A percentile compares a stretch with the other conserved stretches of the same genome.
Evolutionary conservation across 2,329 filamentous ascomycete genomes (phyloP).

Genomic region (Colletotrichum sojae): DNA sequence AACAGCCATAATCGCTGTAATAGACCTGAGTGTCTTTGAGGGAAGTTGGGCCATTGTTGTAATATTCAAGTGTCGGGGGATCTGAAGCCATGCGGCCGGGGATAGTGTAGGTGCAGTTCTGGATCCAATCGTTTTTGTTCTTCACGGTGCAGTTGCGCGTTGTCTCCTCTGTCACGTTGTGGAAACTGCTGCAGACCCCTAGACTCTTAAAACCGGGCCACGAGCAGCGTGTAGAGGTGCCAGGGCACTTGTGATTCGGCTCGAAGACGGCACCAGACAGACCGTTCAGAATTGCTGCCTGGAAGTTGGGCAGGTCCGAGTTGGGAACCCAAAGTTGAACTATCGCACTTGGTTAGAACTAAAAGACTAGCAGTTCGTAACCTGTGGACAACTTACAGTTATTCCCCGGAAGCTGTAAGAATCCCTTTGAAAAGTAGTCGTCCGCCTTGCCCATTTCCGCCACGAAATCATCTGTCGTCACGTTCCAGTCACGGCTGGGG

Average conservation of each 20-base stretch:
- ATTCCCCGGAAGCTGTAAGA: background rate
- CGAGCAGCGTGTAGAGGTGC: conserved; percentile 31
- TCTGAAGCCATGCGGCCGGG: background rate
- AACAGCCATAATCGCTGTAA: background rate
- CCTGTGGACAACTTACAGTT: background rate
- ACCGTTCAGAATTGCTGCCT: conserved; percentile 39
- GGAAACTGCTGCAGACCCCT: conserved; percentile 38
- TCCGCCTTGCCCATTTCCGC: background rate
- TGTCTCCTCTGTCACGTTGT: conserved; percentile 31
- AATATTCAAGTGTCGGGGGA: conserved; percentile 8
- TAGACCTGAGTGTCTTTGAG: background rate
- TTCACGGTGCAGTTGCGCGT: conserved; percentile 13
- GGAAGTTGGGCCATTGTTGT: conserved; percentile 18
- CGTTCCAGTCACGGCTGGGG: conserved; percentile 8
- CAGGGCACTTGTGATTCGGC: conserved; percentile 39
- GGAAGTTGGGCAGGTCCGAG: conserved; percentile 36
- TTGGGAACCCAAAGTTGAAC: conserved; percentile 13
- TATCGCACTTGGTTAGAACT: background rate
- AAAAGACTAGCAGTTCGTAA: background rate
- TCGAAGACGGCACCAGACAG: conserved; percentile 28
- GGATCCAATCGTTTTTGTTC: background rate
- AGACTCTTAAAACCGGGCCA: conserved; percentile 42
- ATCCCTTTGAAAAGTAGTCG: background rate
- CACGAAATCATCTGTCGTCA: background rate
- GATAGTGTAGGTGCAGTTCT: conserved; percentile 6